Conservation (phyloP, 1,284 basidiomycete genomes). For the Cutaneotrichosporon curvatum region DNA sequence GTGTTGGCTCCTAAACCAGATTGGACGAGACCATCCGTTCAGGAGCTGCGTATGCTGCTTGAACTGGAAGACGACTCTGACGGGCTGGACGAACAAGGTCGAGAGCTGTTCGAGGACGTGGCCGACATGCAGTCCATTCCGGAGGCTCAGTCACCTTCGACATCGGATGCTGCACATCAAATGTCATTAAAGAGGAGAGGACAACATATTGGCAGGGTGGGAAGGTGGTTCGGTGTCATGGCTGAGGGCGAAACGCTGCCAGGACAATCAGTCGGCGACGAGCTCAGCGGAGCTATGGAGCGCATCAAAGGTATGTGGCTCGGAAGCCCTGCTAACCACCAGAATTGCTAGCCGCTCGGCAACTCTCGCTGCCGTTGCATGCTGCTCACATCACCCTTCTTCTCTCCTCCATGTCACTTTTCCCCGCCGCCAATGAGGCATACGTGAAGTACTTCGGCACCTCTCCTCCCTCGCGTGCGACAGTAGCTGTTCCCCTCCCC, state of each 20-base stretch:
- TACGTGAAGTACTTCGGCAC: conserved; percentile 79
- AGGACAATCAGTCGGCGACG: conserved; percentile 24
- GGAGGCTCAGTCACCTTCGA: background rate
- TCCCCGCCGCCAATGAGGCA: conserved; percentile 65
- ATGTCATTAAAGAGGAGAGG: background rate
- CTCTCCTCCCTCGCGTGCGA: conserved; percentile 87
- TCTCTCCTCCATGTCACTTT: conserved; percentile 71
- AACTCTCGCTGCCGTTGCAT: conserved; percentile 54
- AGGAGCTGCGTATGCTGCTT: conserved; percentile 31
- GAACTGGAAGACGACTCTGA: conserved; percentile 18
- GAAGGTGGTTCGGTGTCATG: conserved; percentile 35
- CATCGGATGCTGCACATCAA: background rate
- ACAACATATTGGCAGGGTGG: conserved; percentile 17
- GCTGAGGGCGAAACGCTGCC: conserved; percentile 16
- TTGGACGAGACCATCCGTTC: conserved; percentile 24
- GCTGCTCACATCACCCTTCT: conserved; percentile 75
- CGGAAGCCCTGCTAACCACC: background rate
- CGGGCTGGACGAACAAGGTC: conserved; percentile 24
- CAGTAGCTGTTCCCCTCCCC: conserved; percentile 70
- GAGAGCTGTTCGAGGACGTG: conserved; percentile 12
- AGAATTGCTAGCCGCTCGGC: conserved; percentile 52
- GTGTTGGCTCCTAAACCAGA: conserved; percentile 54
- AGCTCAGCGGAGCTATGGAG: conserved; percentile 31
- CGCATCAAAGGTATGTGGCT: conserved; percentile 50
- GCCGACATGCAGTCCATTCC: background rate